Conservation (phyloP, 495 filamentous ascomycete genomes). For the Darksidea phi region DNA sequence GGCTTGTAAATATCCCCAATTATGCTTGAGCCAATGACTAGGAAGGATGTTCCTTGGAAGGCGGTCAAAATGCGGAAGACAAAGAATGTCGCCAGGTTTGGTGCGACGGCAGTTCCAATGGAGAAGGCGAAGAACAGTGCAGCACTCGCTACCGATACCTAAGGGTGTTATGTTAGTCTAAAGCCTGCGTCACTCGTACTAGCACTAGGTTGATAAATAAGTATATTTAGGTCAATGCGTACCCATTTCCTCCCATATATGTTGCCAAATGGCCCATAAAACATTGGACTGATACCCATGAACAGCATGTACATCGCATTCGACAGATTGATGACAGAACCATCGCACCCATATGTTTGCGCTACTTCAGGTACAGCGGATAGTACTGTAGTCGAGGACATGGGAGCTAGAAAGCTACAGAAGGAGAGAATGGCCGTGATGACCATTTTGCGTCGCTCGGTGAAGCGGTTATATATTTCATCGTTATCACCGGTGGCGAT, state of each 20-base stretch:
- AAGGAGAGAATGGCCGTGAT: conserved; percentile 65
- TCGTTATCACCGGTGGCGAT: conserved; percentile 37
- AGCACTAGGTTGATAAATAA: not conserved
- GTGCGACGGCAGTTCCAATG: conserved; percentile 64
- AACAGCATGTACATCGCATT: conserved; percentile 69
- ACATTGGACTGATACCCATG: conserved; percentile 65
- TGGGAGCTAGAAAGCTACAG: conserved; percentile 66
- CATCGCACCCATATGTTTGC: conserved; percentile 58
- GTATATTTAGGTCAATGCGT: conserved; percentile 31
- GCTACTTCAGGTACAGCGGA: conserved; percentile 69
- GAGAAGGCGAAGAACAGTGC: conserved; percentile 63
- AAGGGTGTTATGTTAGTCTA: not conserved
- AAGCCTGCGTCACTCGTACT: not conserved
- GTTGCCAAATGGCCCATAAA: conserved; percentile 68
- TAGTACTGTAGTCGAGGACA: conserved; percentile 68
- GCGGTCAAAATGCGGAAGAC: conserved; percentile 69
- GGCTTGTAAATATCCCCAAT: conserved; percentile 51
- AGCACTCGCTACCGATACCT: conserved; percentile 58
- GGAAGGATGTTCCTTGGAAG: conserved; percentile 69
- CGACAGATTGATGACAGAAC: conserved; percentile 63
- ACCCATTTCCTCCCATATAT: conserved; percentile 65
- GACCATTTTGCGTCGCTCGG: conserved; percentile 55
- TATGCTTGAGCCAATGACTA: conserved; percentile 62
- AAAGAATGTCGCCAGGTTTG: conserved; percentile 65
- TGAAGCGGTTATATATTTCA: conserved; percentile 55